Percentiles rank a stretch among this genome's conserved stretches.
Conservation (phyloP, 2,329 filamentous ascomycete species). For the Gnomoniopsis smithogilvyi region DNA sequence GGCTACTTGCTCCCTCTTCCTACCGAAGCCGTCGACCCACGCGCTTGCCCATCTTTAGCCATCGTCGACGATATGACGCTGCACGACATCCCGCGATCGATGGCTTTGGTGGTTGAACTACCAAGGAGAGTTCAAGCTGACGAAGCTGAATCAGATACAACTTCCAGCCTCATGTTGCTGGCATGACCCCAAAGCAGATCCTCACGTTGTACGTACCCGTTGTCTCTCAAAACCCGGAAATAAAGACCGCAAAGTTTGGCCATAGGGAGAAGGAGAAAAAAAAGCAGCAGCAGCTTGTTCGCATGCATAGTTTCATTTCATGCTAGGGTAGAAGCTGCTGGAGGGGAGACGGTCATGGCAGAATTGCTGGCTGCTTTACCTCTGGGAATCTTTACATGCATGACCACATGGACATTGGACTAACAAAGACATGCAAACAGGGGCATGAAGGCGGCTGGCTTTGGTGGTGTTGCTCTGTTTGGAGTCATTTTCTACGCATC, state of each 20-base stretch:
- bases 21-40: background rate
- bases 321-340: too few species aligned
- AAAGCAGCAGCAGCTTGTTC: background rate
- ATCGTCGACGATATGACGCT: too few species aligned
- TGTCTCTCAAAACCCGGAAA: too few species aligned
- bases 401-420: constrained; percentile 12
- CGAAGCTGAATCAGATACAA: constrained; percentile 47
- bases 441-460: constrained; percentile 48
- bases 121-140: constrained; percentile 21
- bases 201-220: constrained; percentile 47
- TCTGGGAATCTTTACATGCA: background rate
- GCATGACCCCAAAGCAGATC: constrained; percentile 47
- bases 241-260: background rate
- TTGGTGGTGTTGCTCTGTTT: constrained; percentile 56
- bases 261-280: background rate
- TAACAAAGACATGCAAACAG: constrained; percentile 31
- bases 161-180: constrained; percentile 52
- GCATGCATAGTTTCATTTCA: too few species aligned
- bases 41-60: too few species aligned
- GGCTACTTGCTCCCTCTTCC: constrained; percentile 28
- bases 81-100: too few species aligned
- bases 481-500: constrained; percentile 59
- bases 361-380: too few species aligned
- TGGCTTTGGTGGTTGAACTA: constrained; percentile 21
- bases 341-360: too few species aligned